These are phyloP conservation scores for Zalerion maritima DNA, from an alignment of 495 filamentous ascomycete genomes.

Conservation along the genomic window DNA sequence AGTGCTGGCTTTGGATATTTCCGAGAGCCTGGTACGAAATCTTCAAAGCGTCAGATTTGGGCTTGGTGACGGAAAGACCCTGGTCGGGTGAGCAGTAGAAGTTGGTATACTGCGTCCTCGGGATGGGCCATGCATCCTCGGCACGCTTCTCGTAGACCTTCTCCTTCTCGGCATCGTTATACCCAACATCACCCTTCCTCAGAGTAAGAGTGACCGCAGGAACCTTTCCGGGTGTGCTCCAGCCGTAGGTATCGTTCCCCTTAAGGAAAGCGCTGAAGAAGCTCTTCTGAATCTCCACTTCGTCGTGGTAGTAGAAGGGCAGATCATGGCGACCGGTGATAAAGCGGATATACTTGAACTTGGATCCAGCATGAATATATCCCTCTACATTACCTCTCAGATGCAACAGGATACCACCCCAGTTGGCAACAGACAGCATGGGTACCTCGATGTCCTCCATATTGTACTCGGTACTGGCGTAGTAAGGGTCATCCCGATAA, in stretches of 20 bases:
- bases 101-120: constrained; percentile 41
- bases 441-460: constrained; percentile 49
- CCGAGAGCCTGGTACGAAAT: constrained; percentile 42
- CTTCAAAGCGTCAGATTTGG: constrained; percentile 12
- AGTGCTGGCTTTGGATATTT: constrained; percentile 28
- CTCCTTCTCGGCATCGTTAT: constrained; percentile 44
- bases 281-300: constrained; percentile 47
- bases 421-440: constrained; percentile 47
- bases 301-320: constrained; percentile 53
- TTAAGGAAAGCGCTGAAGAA: constrained; percentile 58
- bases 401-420: constrained; percentile 49
- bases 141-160: constrained; percentile 31
- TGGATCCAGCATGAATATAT: constrained; percentile 41
- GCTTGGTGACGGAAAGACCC: constrained; percentile 15
- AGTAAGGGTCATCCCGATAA: constrained; percentile 47
- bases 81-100: constrained; percentile 34
- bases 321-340: constrained; percentile 57
- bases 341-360: constrained; percentile 50
- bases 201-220: constrained; percentile 42
- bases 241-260: constrained; percentile 43
- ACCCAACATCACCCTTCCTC: constrained; percentile 47
- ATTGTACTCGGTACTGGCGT: constrained; percentile 44
- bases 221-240: constrained; percentile 37
- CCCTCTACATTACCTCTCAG: constrained; percentile 52
- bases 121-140: constrained; percentile 50